These are phyloP conservation scores for Areca catechu DNA, from an alignment of 176 grass and related monocot genomes.

Conservation along the genomic window DNA sequence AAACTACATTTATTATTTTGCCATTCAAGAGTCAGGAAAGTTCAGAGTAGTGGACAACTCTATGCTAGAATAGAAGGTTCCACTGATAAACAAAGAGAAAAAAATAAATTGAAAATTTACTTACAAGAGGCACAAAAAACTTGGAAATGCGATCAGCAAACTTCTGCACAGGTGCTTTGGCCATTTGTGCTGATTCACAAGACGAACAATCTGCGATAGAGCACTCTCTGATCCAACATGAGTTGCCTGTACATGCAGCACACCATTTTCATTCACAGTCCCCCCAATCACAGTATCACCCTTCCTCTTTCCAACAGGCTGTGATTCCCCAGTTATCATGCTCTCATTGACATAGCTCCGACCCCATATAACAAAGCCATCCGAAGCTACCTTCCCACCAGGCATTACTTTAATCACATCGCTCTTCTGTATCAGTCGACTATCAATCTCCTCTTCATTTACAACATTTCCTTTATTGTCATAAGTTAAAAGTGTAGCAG, in stretches of 20 bases:
- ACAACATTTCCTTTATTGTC: constrained; percentile 49
- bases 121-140: constrained; percentile 83
- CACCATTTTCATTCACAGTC: constrained; percentile 91
- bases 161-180: constrained; percentile 95
- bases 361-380: constrained; percentile 92
- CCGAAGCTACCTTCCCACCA: constrained; percentile 76
- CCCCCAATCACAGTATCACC: constrained; percentile 85
- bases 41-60: no score
- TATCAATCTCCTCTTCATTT: constrained; percentile 75
- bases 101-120: not conserved
- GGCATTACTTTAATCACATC: constrained; percentile 90
- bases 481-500: constrained; percentile 52
- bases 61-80: no score
- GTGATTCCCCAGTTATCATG: constrained; percentile 93
- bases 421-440: constrained; percentile 88
- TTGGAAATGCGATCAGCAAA: constrained; percentile 87
- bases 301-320: constrained; percentile 80
- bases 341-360: constrained; percentile 98
- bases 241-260: constrained; percentile 75
- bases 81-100: no score
- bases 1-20: no score
- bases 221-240: constrained; percentile 91
- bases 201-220: constrained; percentile 73
- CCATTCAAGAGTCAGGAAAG: no score
- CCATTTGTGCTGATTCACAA: constrained; percentile 90